A percentile compares a stretch with the other conserved stretches of the same genome.
Evolutionary conservation across 257 asterid species (phyloP).

Genomic region (Jasminum sambac): DNA sequence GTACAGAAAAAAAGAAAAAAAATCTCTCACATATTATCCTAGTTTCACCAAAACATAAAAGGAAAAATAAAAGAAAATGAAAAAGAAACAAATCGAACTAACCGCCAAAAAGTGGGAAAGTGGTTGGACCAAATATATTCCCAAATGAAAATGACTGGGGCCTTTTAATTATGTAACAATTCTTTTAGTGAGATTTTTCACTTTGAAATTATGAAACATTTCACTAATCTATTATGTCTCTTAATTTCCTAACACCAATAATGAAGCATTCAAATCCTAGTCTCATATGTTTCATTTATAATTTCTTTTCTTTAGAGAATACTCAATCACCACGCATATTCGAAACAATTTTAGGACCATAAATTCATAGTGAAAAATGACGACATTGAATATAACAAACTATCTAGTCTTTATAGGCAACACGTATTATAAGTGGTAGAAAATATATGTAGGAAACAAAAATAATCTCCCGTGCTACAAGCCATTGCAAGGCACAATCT

Average conservation of each 20-base stretch:
- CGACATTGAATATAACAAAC: slow-evolving; percentile 3
- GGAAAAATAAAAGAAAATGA: no score
- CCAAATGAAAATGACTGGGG: slow-evolving; percentile 9
- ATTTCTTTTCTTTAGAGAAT: no score
- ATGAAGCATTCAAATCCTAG: background rate
- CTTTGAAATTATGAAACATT: background rate
- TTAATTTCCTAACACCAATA: background rate
- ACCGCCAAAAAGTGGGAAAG: slow-evolving; percentile 25
- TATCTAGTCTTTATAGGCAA: slow-evolving; percentile 25
- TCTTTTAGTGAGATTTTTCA: background rate
- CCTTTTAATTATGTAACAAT: background rate
- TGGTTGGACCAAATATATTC: slow-evolving; percentile 20
- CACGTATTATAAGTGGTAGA: slow-evolving; percentile 19
- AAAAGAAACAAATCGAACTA: slow-evolving; percentile 20
- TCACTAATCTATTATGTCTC: background rate
- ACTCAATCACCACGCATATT: no score
- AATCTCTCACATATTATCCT: background rate
- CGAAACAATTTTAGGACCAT: no score
- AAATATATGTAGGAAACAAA: slow-evolving; percentile 23
- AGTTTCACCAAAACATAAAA: background rate
- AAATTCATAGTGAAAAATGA: background rate
- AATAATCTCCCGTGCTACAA: slow-evolving; percentile 22
- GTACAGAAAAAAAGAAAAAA: no score
- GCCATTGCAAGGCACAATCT: background rate
- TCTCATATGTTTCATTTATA: background rate